phyloP scores from a whole-genome alignment of 345 rosid genomes.

The Noccaea bulbosa region DNA sequence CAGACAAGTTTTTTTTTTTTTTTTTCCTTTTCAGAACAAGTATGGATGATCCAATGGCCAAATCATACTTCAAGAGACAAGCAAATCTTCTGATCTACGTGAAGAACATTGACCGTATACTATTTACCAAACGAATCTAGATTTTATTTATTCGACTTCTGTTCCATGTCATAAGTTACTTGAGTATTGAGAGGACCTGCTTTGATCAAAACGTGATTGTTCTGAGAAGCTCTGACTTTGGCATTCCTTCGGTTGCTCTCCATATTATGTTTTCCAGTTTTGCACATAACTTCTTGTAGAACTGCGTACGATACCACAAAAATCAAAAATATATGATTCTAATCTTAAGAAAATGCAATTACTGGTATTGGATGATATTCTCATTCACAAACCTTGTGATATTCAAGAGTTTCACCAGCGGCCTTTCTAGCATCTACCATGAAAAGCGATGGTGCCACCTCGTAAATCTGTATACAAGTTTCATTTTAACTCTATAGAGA shows the following conservation, averaged over 20 bases:
- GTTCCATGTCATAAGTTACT: not conserved
- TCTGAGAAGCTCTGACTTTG: slow-evolving; percentile 50
- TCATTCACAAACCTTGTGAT: slow-evolving; percentile 68
- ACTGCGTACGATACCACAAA: slow-evolving; percentile 49
- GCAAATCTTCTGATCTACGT: not conserved
- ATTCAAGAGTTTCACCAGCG: slow-evolving; percentile 87
- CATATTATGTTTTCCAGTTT: slow-evolving; percentile 78
- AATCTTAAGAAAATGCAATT: not conserved
- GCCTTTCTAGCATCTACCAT: slow-evolving; percentile 93
- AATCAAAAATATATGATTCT: not conserved
- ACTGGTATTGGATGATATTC: not conserved
- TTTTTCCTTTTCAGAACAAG: not conserved
- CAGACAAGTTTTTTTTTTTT: not conserved
- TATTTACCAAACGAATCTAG: not conserved
- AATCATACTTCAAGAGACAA: not conserved
- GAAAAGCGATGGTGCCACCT: slow-evolving; percentile 93
- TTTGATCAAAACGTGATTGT: slow-evolving; percentile 58
- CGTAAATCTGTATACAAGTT: slow-evolving; percentile 57
- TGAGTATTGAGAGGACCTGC: not conserved
- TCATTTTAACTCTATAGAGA: not conserved
- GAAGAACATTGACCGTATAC: not conserved
- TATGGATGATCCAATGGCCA: not conserved
- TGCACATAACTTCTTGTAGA: slow-evolving; percentile 75
- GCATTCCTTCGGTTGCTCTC: slow-evolving; percentile 61
- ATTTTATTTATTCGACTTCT: not conserved